Conservation (phyloP, 192 early-diverging fungal species). For the Podochytrium sp. region DNA sequence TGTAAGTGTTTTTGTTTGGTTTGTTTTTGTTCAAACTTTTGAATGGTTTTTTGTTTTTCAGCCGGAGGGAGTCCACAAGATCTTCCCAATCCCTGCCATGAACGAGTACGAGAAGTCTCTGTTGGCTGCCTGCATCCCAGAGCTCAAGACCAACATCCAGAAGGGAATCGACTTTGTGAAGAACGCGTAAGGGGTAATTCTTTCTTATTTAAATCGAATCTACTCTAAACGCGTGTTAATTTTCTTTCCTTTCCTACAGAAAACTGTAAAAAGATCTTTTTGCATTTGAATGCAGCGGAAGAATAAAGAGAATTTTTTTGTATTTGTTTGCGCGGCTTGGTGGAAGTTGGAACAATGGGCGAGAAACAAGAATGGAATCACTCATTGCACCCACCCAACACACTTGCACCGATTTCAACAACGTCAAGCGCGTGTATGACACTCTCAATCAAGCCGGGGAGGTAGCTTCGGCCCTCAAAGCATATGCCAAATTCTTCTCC, state of each 20-base stretch:
- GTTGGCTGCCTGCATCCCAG: slow-evolving; percentile 56
- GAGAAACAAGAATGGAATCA: slow-evolving; percentile 1
- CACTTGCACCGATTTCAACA: not conserved
- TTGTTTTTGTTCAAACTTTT: not conserved
- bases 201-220: no score
- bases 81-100: slow-evolving; percentile 56
- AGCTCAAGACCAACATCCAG: slow-evolving; percentile 65
- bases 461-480: not conserved
- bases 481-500: not conserved
- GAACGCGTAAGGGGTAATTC: slow-evolving; percentile 39
- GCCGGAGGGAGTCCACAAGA: slow-evolving; percentile 58
- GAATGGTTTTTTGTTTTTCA: slow-evolving; percentile 3
- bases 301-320: no score
- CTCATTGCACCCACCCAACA: not conserved
- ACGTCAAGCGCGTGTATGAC: not conserved
- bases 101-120: slow-evolving; percentile 59
- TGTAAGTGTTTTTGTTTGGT: slow-evolving; percentile 27
- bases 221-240: no score
- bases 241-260: no score
- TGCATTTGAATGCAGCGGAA: no score
- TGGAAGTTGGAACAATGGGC: no score
- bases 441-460: not conserved
- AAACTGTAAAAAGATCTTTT: no score
- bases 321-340: no score
- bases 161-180: slow-evolving; percentile 83